A percentile compares a stretch with the other conserved stretches of the same genome.
Evolutionary conservation across 345 rosid species (phyloP).

Genomic region (Populus pruinosa): DNA sequence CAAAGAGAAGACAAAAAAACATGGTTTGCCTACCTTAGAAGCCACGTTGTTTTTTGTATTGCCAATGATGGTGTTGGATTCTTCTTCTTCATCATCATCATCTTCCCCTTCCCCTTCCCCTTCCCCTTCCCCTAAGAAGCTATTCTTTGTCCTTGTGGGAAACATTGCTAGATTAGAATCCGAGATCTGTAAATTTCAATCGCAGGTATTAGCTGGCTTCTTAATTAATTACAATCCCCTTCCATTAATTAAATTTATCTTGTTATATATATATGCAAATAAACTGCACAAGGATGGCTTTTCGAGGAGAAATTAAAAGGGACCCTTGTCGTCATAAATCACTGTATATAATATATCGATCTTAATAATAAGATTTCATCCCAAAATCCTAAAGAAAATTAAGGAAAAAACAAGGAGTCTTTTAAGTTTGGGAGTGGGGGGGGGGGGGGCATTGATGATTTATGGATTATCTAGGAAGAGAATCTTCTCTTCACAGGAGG

Average conservation of each 20-base stretch:
- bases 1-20: not conserved
- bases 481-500: not conserved
- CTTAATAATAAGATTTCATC: not conserved
- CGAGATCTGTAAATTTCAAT: slow-evolving; percentile 36
- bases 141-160: slow-evolving; percentile 30
- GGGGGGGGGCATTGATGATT: not conserved
- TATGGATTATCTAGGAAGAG: not conserved
- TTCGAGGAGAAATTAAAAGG: not conserved
- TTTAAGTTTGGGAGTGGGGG: not conserved
- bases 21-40: slow-evolving; percentile 40
- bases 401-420: not conserved
- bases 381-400: not conserved
- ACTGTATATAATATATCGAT: not conserved
- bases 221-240: not conserved
- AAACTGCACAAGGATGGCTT: not conserved
- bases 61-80: slow-evolving; percentile 30
- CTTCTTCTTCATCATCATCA: slow-evolving; percentile 23
- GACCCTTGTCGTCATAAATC: not conserved
- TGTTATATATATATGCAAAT: not conserved
- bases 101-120: slow-evolving; percentile 32
- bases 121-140: slow-evolving; percentile 13
- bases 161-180: slow-evolving; percentile 29
- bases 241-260: not conserved
- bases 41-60: slow-evolving; percentile 18
- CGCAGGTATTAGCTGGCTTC: slow-evolving; percentile 1